phyloP scores from a whole-genome alignment of 345 rosid species.

The Brassica carinata region DNA sequence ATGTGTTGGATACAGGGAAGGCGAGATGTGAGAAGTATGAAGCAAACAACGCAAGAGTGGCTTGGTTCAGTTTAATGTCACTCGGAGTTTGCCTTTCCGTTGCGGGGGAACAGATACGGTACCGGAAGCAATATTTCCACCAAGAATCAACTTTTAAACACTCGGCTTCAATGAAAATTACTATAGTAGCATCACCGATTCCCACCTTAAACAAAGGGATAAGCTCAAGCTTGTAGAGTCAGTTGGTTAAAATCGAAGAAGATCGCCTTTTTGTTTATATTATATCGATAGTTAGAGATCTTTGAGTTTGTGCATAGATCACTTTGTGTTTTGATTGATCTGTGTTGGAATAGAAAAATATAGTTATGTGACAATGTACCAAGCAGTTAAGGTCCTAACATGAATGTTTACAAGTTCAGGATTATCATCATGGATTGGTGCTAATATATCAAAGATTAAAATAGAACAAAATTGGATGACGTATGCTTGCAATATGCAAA shows the following conservation, averaged over 20 bases:
- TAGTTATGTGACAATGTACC: slow-evolving; percentile 13
- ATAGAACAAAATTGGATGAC: slow-evolving; percentile 5
- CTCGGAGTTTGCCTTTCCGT: slow-evolving; percentile 61
- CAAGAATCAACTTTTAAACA: slow-evolving; percentile 48
- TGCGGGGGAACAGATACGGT: slow-evolving; percentile 52
- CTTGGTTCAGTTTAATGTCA: slow-evolving; percentile 78
- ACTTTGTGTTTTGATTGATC: slow-evolving; percentile 30
- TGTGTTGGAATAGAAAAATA: slow-evolving; percentile 10
- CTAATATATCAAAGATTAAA: background rate
- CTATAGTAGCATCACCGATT: slow-evolving; percentile 23
- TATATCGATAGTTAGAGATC: slow-evolving; percentile 30
- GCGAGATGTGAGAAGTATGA: slow-evolving; percentile 57
- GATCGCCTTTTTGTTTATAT: slow-evolving; percentile 14
- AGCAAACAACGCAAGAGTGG: slow-evolving; percentile 67
- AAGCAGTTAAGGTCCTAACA: too few species aligned
- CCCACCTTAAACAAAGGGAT: slow-evolving; percentile 22
- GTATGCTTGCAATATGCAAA: background rate
- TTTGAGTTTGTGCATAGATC: slow-evolving; percentile 26
- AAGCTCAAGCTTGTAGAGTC: slow-evolving; percentile 30
- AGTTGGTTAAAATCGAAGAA: slow-evolving; percentile 2
- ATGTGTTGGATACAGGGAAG: slow-evolving; percentile 54
- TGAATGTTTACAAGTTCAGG: background rate
- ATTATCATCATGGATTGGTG: slow-evolving; percentile 10
- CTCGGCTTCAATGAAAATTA: slow-evolving; percentile 3
- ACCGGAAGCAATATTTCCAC: slow-evolving; percentile 65